Evolutionary conservation across 2,329 filamentous ascomycete genomes (phyloP).

Genomic region (Aspergillus felis): DNA sequence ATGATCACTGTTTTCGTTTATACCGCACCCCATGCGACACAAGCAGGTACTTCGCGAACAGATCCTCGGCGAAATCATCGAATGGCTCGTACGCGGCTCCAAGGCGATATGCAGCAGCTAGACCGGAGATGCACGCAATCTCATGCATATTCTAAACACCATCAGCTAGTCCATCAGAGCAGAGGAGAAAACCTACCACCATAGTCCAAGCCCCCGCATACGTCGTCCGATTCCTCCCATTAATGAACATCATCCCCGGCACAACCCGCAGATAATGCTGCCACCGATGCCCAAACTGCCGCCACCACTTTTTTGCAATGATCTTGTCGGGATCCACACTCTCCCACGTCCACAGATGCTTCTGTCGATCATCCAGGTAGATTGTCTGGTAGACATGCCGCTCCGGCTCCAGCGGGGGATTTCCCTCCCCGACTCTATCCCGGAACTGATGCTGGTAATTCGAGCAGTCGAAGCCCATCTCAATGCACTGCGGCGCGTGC

Average conservation of each 20-base stretch:
- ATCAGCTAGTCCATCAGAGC: not conserved
- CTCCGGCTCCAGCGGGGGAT: conserved; percentile 41
- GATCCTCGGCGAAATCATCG: conserved; percentile 30
- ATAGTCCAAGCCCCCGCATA: conserved; percentile 68
- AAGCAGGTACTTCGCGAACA: conserved; percentile 31
- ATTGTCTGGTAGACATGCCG: conserved; percentile 68
- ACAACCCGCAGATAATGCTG: conserved; percentile 61
- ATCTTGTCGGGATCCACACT: conserved; percentile 55
- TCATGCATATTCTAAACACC: conserved; percentile 53
- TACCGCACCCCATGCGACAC: conserved; percentile 29
- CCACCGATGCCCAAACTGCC: conserved; percentile 59
- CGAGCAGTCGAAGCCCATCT: conserved; percentile 68
- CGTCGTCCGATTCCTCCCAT: conserved; percentile 59
- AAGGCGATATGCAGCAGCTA: conserved; percentile 65
- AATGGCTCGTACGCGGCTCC: conserved; percentile 57
- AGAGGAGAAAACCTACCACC: conserved; percentile 46
- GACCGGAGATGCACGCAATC: conserved; percentile 65
- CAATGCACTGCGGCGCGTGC: conserved; percentile 51
- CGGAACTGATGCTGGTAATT: conserved; percentile 73
- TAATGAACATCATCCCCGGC: conserved; percentile 68
- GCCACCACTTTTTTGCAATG: conserved; percentile 60
- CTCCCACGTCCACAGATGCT: conserved; percentile 56
- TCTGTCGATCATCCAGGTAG: conserved; percentile 54
- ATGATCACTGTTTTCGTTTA: conserved; percentile 8
- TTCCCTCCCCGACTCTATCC: conserved; percentile 24